These are phyloP conservation scores for Botryotinia globosa DNA, from an alignment of 2,329 filamentous ascomycete genomes.

Conservation along the genomic window DNA sequence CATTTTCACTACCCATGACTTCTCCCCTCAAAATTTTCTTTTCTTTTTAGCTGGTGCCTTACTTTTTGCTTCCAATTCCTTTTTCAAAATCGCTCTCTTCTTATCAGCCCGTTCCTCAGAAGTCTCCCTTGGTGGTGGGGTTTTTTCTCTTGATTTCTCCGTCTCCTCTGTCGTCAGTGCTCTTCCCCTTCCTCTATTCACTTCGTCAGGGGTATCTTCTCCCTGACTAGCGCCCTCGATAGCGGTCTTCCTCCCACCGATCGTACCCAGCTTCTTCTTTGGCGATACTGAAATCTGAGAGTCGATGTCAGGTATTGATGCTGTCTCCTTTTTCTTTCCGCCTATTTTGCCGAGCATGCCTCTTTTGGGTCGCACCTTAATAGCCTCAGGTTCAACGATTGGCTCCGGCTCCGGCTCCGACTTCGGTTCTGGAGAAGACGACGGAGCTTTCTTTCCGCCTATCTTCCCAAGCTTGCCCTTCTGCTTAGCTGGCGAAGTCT, in stretches of 20 bases:
- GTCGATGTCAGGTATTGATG: conserved; percentile 21
- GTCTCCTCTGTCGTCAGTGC: conserved; percentile 23
- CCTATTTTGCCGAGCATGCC: conserved; percentile 33
- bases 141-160: conserved; percentile 14
- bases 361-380: conserved; percentile 20
- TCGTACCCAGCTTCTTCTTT: conserved; percentile 32
- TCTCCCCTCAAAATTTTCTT: conserved; percentile 35
- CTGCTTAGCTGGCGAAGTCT: conserved; percentile 12
- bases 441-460: conserved; percentile 27
- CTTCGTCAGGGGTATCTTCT: conserved; percentile 12
- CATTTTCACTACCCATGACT: background rate
- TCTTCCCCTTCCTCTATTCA: conserved; percentile 24
- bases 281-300: conserved; percentile 18
- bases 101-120: conserved; percentile 36
- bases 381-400: conserved; percentile 6
- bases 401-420: conserved; percentile 17
- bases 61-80: conserved; percentile 37
- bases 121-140: conserved; percentile 31
- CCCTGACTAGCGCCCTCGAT: conserved; percentile 6
- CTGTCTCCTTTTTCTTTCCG: conserved; percentile 29
- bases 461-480: conserved; percentile 28
- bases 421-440: conserved; percentile 18
- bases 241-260: conserved; percentile 23
- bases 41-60: conserved; percentile 38
- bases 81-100: conserved; percentile 34